These are phyloP conservation scores for Hypericum perforatum DNA, from an alignment of 345 rosid genomes.

Conservation along the genomic window DNA sequence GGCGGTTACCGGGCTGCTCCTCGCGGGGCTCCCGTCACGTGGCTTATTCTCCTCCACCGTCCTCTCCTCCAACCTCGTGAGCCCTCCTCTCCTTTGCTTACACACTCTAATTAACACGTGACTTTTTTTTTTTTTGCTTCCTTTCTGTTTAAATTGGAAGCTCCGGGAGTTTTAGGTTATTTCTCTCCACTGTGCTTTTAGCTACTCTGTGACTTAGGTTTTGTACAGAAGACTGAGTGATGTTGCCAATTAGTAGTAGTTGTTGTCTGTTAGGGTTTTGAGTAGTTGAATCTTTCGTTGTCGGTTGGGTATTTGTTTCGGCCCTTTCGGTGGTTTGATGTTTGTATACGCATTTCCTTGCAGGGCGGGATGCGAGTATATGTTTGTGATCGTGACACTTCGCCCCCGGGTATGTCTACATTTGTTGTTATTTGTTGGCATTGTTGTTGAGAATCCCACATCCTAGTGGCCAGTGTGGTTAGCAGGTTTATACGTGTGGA, in stretches of 20 bases:
- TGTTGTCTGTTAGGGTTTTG: no score
- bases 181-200: no score
- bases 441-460: not conserved
- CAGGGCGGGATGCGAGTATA: conserved; percentile 83
- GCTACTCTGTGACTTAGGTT: no score
- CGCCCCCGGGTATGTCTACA: conserved; percentile 53
- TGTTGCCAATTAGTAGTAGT: no score
- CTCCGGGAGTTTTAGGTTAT: no score
- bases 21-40: conserved; percentile 71
- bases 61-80: conserved; percentile 65
- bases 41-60: conserved; percentile 68
- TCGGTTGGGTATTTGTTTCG: conserved; percentile 1
- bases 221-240: no score
- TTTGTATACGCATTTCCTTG: conserved; percentile 13
- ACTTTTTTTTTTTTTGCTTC: not conserved
- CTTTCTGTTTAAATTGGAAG: not conserved
- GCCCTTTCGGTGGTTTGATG: not conserved
- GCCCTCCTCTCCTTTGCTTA: not conserved
- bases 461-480: no score
- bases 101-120: not conserved
- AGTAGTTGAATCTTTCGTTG: conserved; percentile 4
- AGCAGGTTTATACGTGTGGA: no score
- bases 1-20: conserved; percentile 34
- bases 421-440: not conserved
- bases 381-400: conserved; percentile 68